Base-by-base conservation (phyloP, 148 eudicot species). In the Chenopodium album region DNA sequence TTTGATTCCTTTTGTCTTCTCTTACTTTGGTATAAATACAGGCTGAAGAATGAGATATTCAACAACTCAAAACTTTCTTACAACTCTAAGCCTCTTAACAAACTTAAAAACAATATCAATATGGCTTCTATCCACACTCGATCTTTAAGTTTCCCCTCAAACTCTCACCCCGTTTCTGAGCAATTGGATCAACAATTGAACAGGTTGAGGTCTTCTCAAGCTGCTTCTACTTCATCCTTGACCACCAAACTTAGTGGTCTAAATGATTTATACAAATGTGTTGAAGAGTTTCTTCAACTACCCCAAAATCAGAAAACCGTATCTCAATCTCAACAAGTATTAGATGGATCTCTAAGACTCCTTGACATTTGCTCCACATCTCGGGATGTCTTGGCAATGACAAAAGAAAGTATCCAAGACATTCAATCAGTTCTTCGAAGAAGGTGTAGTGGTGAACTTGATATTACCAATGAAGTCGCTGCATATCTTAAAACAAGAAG, bases 391-490 rank as follows among this genome's bases (percentile, higher is more conserved):
- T 59, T 81, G 54, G 65, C 69, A 13, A 76, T 82, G 44, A 78
- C 83, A 10, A 85, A 78, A 41, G 80, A 87, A 52, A 74, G 28
- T 1, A 52, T 84, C 5, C 85, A 87, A 74, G 48, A 78, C 28
- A 83, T 87, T 22, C 85, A 87, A 56, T 89, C 91, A 20, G 56
- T 32, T 11, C 70, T 89, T 1, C 75, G 88, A 4, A 87, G 89
- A 70, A 84, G 82, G 32, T 77, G 80, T 48, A 82, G 79, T 19
- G 76, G 76, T 23, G 87, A 85, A 44, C 37, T 77, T 29, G 78
- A 69, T 47, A 72, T 79, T 16, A 78, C 10, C 3, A 34, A 9
- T 26, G 81, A 85, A 63, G 66, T 72, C 8, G 69, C 20, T 8
- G 73, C 22, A 22, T 84, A 80, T 74, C 59, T 84, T 4, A 71